These are phyloP conservation scores for Omphalotus guepiniiformis DNA, from an alignment of 768 basidiomycete genomes.

Conservation along the genomic window DNA sequence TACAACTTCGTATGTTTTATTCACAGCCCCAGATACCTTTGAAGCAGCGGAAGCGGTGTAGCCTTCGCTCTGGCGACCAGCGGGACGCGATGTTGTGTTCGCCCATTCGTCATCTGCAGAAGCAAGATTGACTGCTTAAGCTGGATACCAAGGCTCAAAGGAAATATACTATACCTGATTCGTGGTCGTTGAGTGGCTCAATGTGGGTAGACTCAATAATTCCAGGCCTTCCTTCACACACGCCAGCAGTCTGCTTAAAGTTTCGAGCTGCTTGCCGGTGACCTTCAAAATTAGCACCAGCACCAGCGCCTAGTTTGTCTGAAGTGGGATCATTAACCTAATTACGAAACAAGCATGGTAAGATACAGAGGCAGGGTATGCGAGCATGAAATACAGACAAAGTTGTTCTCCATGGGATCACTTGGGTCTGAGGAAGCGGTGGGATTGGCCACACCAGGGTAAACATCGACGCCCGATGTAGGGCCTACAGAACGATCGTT, in stretches of 20 bases:
- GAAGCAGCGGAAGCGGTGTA: slow-evolving; percentile 20
- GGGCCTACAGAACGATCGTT: slow-evolving; percentile 24
- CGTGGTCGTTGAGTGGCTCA: slow-evolving; percentile 43
- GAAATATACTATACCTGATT: slow-evolving; percentile 30
- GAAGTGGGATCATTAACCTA: slow-evolving; percentile 40
- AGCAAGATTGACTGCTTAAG: background rate
- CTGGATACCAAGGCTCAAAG: background rate
- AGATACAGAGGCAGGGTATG: background rate
- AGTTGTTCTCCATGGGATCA: slow-evolving; percentile 36
- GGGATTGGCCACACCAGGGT: slow-evolving; percentile 44
- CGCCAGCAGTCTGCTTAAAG: slow-evolving; percentile 41
- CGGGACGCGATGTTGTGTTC: slow-evolving; percentile 21
- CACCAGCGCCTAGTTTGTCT: slow-evolving; percentile 36
- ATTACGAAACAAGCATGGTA: background rate
- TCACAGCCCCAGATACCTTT: slow-evolving; percentile 30
- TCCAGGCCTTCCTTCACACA: slow-evolving; percentile 49
- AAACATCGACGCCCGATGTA: slow-evolving; percentile 29
- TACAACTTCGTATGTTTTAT: slow-evolving; percentile 32
- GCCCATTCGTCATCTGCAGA: slow-evolving; percentile 39
- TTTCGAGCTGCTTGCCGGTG: slow-evolving; percentile 33
- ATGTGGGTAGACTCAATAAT: slow-evolving; percentile 54
- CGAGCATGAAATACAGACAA: slow-evolving; percentile 29
- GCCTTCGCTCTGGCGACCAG: slow-evolving; percentile 9
- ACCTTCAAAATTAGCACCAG: slow-evolving; percentile 34
- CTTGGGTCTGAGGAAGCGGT: slow-evolving; percentile 30